Base-by-base conservation (phyloP, 2,329 filamentous ascomycete genomes). In the Huntiella moniliformis region DNA sequence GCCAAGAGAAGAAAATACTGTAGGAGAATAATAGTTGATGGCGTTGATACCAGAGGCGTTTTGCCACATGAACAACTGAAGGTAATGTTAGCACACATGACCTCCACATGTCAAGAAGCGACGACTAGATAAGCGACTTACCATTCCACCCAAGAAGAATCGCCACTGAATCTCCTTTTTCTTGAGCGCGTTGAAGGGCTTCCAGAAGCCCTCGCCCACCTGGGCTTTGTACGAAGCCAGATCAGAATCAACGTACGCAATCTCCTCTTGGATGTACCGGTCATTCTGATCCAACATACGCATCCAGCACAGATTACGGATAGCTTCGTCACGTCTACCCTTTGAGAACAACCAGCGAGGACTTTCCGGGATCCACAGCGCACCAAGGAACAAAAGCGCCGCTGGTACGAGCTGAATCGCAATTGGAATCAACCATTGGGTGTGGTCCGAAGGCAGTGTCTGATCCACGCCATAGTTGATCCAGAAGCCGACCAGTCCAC, bases 1-100 rank as follows among this genome's bases (percentile, higher is more conserved):
- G 4, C 67, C 67, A 42, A 70, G 61, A 38, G 60, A 63, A 51
- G 63, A 69, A 66, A 85, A 83, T 7, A 84, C 71, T 0, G 72
- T 79, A 0, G 79, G 79, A 13, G 40, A 45, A 28, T 50, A 83
- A 62, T 84, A 85, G 64, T 84, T 85, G 63, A 82, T 78, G 15
- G 80, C 79, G 53, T 85, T 85, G 63, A 85, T 85, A 2, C 81
- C 81, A 5, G 58, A 54, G 42, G 77, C 77, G 54, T 88, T 88
- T 60, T 88, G 82, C 69, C 77, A 85, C 45, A 87, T 64, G 66
- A 87, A 87, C 15, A 88, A 67, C 55, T 49, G 15, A 15, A 31
- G 13, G 18, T n/a, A 38, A 5, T 43, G 18, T 42, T 28, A 41
- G n/a, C 16, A 15, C 13, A 39, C 13, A 12, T 38, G 36, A 17